A percentile compares a stretch with the other conserved stretches of the same genome.
These are phyloP conservation scores for Fusarium oxysporum DNA, from an alignment of 2,329 filamentous ascomycete species.

Conservation along the genomic window DNA sequence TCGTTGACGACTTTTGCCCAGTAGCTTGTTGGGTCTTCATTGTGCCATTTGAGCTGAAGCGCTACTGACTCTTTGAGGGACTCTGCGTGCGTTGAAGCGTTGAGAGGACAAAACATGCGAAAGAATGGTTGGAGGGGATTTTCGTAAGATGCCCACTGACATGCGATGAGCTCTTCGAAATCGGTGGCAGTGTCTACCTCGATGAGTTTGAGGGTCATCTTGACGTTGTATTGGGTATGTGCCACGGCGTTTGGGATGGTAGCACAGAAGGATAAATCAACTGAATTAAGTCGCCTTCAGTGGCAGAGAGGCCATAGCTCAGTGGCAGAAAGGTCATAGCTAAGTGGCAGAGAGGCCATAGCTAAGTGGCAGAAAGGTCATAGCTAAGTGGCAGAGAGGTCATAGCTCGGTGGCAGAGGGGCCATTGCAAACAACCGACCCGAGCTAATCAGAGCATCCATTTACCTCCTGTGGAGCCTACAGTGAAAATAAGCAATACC, in stretches of 20 bases:
- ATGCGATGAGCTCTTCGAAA: conserved; percentile 37
- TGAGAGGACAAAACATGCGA: conserved; percentile 38
- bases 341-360: not conserved
- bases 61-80: conserved; percentile 23
- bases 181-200: conserved; percentile 29
- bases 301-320: not conserved
- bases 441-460: not conserved
- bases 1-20: conserved; percentile 33
- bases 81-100: conserved; percentile 1
- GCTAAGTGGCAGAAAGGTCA: not conserved
- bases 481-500: not conserved
- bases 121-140: conserved; percentile 32
- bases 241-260: not conserved
- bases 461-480: not conserved
- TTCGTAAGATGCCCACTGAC: conserved; percentile 34
- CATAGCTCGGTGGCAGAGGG: not conserved
- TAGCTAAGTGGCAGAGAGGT: not conserved
- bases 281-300: not conserved
- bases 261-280: not conserved
- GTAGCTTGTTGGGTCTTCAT: conserved; percentile 26
- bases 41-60: conserved; percentile 26
- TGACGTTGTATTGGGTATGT: not conserved
- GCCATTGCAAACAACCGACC: not conserved
- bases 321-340: not conserved
- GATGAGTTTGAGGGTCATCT: conserved; percentile 31